Base-by-base conservation (phyloP, 1,139 yeast species). In the Chernovozyma aurita region DNA sequence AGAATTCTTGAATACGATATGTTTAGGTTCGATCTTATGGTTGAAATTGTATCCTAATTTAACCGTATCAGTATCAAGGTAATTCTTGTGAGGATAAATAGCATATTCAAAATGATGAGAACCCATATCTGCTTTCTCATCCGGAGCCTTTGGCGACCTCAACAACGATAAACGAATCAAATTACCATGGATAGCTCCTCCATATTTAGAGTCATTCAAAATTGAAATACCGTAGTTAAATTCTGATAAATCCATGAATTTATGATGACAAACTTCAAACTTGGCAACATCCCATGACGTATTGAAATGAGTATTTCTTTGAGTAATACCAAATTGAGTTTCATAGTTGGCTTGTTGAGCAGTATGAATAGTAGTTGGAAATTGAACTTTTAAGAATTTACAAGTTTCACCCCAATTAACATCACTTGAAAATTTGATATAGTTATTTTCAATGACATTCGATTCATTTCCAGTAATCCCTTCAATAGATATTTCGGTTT, bases 251-350 rank as follows among this genome's bases (percentile, higher is more conserved):
- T 92, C 97, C 55, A 94, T 90, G 65, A 87, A 92, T 55, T 86
- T 85, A 60, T 92, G 97, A 50, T 85, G 90, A 49, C 96, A 86
- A 16, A 88, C 96, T 61, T 92, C 98, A 59, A 92, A 92, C 59
- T 88, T 88, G 42, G 97, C 97, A 29, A 82, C 83, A 53, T 90
- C 98, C 97, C 97, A 90, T 1, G 87, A 66, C 1, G 97, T 90
- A 56, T 92, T 92, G 64, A 71, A 90, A 58, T 90, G 97, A 0
- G 97, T 92, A 32, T 97, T 95, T 48, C 97, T 77, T 49, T 76
- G 79, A 12, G 95, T 92, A 35, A 85, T 63, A 41, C 97, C 97
- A 61, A 85, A 92, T 56, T 88, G 95, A 2, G 97, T 88, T 58
- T 92, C 98, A 57, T 86, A 92, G 38, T 78, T 77, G 2, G 96